Base-by-base conservation (phyloP, 2,329 filamentous ascomycete species). In the Pseudogymnoascus sp. region DNA sequence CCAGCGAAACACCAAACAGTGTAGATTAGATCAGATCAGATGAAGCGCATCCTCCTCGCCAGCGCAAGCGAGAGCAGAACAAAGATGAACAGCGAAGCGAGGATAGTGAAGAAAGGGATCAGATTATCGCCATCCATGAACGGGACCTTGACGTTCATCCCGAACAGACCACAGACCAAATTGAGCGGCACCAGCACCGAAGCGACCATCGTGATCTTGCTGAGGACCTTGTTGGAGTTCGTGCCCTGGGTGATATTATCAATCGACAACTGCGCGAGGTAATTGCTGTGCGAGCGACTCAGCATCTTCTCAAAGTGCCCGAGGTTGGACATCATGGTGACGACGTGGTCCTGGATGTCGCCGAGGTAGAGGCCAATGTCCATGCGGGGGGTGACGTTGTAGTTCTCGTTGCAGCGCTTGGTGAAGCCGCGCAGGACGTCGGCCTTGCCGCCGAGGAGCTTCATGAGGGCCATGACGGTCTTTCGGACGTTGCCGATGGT, bases 331-430 rank as follows among this genome's bases (percentile, higher is more conserved):
- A 96, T 96, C 93, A 97, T 97, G 53, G 95, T 99, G 65, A 99
- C 91, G 62, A 99, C 93, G 83, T 99, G 95, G 77, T 99, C 95
- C 76, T 99, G 95, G 67, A 99, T 97, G 77, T 99, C 95, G 72
- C 91, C 91, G 37, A 99, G 84, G 73, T 99, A 99, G 71, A 99
- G 85, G 21, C 93, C 95, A 68, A 99, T 96, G 73, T 99, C 95
- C 78, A 95, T 95, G 59, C 93, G 90, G 6, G 95, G 95, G 1
- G 95, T 96, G 61, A 97, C 90, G 68, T 91, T 89, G 80, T 96
- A 97, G 67, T 96, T 91, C 73, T 97, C 93, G 74, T 97, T 99
- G 84, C 95, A 99, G 61, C 96, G 91, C 80, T 99, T 99, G 61
- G 95, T 96, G 73, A 99, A 99, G 31, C 93, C 93, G 69, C 91